Evolutionary conservation across 129 eudicot species (phyloP), one percentile per base, ranked within the genome.

Genomic region (Artemisia tridentata): DNA sequence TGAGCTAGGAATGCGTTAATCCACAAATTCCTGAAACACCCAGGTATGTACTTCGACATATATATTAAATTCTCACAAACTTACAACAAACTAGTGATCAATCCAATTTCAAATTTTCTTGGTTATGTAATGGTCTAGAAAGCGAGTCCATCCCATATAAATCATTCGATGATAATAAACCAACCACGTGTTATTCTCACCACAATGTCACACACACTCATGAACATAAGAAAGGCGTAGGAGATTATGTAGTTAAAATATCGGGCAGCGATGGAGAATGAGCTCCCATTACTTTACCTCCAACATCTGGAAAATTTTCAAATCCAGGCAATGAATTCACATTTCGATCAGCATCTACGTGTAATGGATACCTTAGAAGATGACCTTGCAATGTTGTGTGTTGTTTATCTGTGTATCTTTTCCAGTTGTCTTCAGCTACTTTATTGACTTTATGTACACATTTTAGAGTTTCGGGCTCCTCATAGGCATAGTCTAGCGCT

Each of bases 291-390:
- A 91, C 77, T 80, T 80, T 91, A 52, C 97, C 97, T 57, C 97
- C 96, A 64, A 88, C 78, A 72, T 91, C 97, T 0, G 96, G 97
- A 78, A 91, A 88, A 46, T 66, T 71, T 18, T 91, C 97, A 11
- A 53, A 74, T 21, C 79, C 85, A 16, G 84, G 84, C 72, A 85
- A 68, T 7, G 88, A 72, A 61, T 66, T 80, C 21, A 91, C 96
- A n/a, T 76, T 86, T 49, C 97, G 96, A 61, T 86, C 72, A 27
- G 31, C 75, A 62, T 88, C 79, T 7, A 91, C 88, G 53, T 79
- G 63, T 52, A 91, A 19, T 4, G 97, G 97, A 77, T 91, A 91
- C 85, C 83, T 88, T 60, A 91, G 78, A 73, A 88, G 85, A 82
- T 91, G 97, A n/a, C 97, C 97, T 76, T 85, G 77, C 58, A 87